Base-by-base conservation (phyloP, 2,329 filamentous ascomycete species). In the Fusarium graminum region DNA sequence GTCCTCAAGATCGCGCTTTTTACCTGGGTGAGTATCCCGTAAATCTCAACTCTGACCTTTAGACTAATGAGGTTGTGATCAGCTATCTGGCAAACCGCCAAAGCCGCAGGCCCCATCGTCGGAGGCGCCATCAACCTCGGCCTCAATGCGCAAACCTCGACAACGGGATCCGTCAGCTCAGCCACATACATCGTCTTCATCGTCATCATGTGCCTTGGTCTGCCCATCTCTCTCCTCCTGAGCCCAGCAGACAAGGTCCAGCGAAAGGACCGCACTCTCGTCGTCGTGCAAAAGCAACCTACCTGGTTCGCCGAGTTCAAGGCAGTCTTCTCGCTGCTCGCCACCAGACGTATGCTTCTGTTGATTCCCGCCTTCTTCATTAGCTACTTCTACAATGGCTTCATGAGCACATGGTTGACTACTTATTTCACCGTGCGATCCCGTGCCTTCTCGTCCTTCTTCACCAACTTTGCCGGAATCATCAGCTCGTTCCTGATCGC, bases 41-140 rank as follows among this genome's bases (percentile, higher is more conserved):
- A 1, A 4, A 2, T n/a, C 4, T 0, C 10, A 14, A 9, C 11
- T 1, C 19, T 5, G 7, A 2, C 7, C 2, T 12, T 4, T 4
- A 1, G 3, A 17, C 4, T 4, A 1, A 28, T 17, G 38, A 7
- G 43, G 11, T 9, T 0, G 7, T 80, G 12, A 8, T 13, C 90
- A 3, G 88, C 87, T 0, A 86, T 88, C 67, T 92, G 89, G 89
- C 79, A 90, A 34, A 81, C 79, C 80, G 11, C 88, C 86, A 1
- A 88, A 88, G 71, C 86, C 89, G 64, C 55, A 0, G 65, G 65
- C 5, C 65, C 60, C 13, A 76, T 91, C 0, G 59, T 68, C 8
- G 89, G 89, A 9, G 89, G 88, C 6, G 87, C 88, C 2, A 87
- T 92, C 70, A 90, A 89, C 50, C 76, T 91, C 3, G 87, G 86